Evolutionary conservation across 192 early-diverging fungal genomes (phyloP), one percentile per base, ranked within the genome.

Genomic region (Coemansia pectinata): DNA sequence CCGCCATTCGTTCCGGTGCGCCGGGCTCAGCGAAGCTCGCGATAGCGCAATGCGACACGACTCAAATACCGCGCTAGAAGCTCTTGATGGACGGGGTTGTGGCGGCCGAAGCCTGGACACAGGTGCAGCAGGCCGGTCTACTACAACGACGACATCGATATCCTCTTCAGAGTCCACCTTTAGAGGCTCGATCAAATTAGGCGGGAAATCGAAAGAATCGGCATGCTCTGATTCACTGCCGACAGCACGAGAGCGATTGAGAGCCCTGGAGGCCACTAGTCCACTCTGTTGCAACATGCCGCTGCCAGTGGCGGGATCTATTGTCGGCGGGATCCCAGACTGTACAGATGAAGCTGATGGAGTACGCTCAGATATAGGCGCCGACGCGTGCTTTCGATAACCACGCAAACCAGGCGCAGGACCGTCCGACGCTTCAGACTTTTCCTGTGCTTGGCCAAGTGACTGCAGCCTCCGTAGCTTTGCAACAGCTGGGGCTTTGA

Each of bases 41-140:
- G 77, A 79, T 4, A 79, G 72, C 15, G 65, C 63, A 52, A 79
- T 67, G 38, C 63, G 64, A 53, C 77, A 79, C 3, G 65, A 47
- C 15, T 66, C 66, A 11, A 79, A 57, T 1, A 48, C 41, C 42
- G 17, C 65, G 4, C 42, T 61, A 21, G 38, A 15, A n/a, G 34
- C 38, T 21, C 21, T 61, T 25, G 38, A 17, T 21, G 15, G 59
- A 21, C 17, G 19, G 19, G 59, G 36, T 15, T 12, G 36, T 11
- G 34, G 59, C 10, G 59, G 59, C 8, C 34, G 8, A 25, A 25
- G 59, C 38, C 38, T 39, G n/a, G 59, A 10, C n/a, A 36, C 19
- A 21, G 38, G 38, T 15, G 38, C 36, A 21, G 59, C 59, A 21
- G n/a, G 59, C 36, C 36, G 59, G 19, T 21, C 34, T 12, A 40